A percentile compares a stretch with the other conserved stretches of the same genome.
These are phyloP conservation scores for Casuarina glauca DNA, from an alignment of 306 rosid genomes.

Conservation along the genomic window DNA sequence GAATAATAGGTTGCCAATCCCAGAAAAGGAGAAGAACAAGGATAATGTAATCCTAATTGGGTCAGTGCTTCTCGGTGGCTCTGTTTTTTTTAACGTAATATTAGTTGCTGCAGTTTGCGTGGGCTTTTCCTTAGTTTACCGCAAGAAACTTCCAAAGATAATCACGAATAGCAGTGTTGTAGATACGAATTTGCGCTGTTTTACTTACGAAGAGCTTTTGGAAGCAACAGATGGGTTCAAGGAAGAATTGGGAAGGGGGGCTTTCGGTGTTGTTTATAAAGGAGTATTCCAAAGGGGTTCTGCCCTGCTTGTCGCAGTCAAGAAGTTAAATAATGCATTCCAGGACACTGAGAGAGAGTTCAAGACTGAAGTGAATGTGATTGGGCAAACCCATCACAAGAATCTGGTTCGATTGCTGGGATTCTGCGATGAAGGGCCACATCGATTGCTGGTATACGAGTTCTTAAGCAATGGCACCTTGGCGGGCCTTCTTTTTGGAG, in stretches of 20 bases:
- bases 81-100: slow-evolving; percentile 32
- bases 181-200: slow-evolving; percentile 24
- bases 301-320: slow-evolving; percentile 33
- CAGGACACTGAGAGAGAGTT: slow-evolving; percentile 45
- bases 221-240: slow-evolving; percentile 39
- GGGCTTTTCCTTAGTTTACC: slow-evolving; percentile 11
- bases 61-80: slow-evolving; percentile 45
- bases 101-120: slow-evolving; percentile 16
- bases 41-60: slow-evolving; percentile 29
- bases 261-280: slow-evolving; percentile 34
- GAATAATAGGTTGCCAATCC: not conserved
- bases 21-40: slow-evolving; percentile 27
- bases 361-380: not conserved
- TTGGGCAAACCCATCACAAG: not conserved
- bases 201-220: slow-evolving; percentile 20
- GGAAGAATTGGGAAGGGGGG: slow-evolving; percentile 32
- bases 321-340: slow-evolving; percentile 37
- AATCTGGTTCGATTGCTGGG: slow-evolving; percentile 17
- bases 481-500: slow-evolving; percentile 28
- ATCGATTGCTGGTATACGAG: slow-evolving; percentile 17
- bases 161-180: not conserved
- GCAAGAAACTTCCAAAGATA: slow-evolving; percentile 12
- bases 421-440: slow-evolving; percentile 12
- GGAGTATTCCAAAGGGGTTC: not conserved
- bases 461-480: slow-evolving; percentile 22